A percentile compares a stretch with the other conserved stretches of the same genome.
Evolutionary conservation across 306 rosid genomes (phyloP).

Genomic region (Vigna trinervia): DNA sequence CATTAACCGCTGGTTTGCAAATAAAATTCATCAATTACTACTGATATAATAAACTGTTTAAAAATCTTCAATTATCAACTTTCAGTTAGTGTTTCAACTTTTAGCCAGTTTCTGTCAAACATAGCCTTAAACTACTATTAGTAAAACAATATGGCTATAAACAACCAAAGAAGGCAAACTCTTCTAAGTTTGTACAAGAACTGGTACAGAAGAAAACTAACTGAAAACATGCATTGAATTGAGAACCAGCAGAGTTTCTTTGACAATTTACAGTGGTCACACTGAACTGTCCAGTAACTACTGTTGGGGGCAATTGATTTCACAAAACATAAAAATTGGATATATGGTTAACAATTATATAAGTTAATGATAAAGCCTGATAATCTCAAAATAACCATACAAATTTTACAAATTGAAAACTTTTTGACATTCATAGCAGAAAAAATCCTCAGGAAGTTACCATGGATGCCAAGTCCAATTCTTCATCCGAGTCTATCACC

Average conservation of each 20-base stretch:
- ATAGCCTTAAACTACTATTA: background rate
- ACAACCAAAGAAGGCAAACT: background rate
- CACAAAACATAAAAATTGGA: constrained; percentile 30
- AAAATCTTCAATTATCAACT: too few species aligned
- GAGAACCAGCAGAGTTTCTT: background rate
- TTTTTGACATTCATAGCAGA: constrained; percentile 18
- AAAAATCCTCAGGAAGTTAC: constrained; percentile 55
- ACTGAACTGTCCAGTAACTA: constrained; percentile 9
- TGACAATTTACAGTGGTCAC: background rate
- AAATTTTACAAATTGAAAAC: constrained; percentile 34
- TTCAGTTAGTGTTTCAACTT: too few species aligned
- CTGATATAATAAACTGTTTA: too few species aligned
- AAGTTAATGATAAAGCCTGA: constrained; percentile 24
- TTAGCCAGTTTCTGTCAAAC: too few species aligned
- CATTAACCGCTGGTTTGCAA: too few species aligned
- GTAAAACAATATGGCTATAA: background rate
- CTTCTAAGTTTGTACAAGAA: background rate
- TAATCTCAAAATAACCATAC: constrained; percentile 33
- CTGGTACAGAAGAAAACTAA: background rate
- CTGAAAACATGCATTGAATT: background rate
- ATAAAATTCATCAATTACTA: too few species aligned
- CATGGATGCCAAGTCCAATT: constrained; percentile 84
- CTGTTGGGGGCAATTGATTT: background rate
- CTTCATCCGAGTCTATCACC: constrained; percentile 85
- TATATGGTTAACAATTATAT: background rate